Percentiles rank a stretch among this genome's conserved stretches.
These are phyloP conservation scores for Hanseniaspora mollemarum DNA, from an alignment of 805 yeast genomes.

Conservation along the genomic window DNA sequence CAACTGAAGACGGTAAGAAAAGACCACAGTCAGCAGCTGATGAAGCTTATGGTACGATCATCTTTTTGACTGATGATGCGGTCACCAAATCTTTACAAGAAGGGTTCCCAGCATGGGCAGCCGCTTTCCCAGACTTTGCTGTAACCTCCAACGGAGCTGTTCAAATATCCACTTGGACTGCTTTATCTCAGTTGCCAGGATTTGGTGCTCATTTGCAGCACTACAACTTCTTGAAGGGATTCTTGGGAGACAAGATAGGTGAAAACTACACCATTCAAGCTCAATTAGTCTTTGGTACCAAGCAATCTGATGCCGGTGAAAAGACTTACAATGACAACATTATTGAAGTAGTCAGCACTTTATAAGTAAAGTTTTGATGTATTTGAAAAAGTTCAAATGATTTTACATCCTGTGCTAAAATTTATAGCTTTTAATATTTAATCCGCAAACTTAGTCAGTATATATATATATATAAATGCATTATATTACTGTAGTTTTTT, in stretches of 20 bases:
- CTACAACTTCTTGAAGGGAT: conserved; percentile 37
- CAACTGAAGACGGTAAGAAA: conserved; percentile 31
- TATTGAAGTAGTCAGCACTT: background rate
- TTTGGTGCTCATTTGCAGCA: conserved; percentile 45
- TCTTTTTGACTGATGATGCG: conserved; percentile 38
- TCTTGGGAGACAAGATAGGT: conserved; percentile 34
- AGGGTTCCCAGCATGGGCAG: conserved; percentile 35
- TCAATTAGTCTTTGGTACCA: conserved; percentile 42
- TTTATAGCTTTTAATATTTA: background rate
- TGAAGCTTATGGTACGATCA: conserved; percentile 40
- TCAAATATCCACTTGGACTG: conserved; percentile 42
- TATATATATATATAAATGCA: no score
- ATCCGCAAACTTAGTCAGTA: background rate
- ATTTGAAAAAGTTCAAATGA: no score
- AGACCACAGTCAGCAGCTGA: conserved; percentile 36
- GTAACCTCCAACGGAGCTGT: conserved; percentile 41
- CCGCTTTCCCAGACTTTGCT: conserved; percentile 39
- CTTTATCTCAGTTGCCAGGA: conserved; percentile 33
- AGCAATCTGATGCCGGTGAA: conserved; percentile 30
- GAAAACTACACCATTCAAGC: conserved; percentile 37
- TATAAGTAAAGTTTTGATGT: background rate
- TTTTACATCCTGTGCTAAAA: background rate
- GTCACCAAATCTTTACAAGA: conserved; percentile 34
- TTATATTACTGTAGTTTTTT: conserved; percentile 1
- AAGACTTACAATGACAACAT: conserved; percentile 18